phyloP scores from a whole-genome alignment of 1,284 basidiomycete genomes.

The Rugosomyces carneus region DNA sequence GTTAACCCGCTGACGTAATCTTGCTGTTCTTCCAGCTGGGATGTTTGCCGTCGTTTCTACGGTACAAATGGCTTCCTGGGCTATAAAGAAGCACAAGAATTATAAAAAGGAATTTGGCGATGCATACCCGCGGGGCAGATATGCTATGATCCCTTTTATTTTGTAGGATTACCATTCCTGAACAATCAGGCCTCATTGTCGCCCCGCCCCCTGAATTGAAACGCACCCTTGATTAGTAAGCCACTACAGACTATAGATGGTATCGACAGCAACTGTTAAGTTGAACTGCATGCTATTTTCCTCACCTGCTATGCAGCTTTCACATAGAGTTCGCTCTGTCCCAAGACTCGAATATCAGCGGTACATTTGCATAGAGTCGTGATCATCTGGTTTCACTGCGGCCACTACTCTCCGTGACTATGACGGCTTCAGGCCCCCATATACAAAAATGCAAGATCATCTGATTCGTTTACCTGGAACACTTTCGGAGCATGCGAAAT shows the following conservation, averaged over 20 bases:
- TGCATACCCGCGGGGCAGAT: constrained; percentile 72
- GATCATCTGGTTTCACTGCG: neutral
- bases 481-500: neutral
- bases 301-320: too few relatives aligned
- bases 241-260: too few relatives aligned
- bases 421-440: neutral
- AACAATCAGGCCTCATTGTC: too few relatives aligned
- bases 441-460: neutral
- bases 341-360: too few relatives aligned
- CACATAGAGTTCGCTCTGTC: too few relatives aligned
- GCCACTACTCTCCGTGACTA: neutral
- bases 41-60: constrained; percentile 68
- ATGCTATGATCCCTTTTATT: constrained; percentile 78
- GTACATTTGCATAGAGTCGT: too few relatives aligned
- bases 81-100: constrained; percentile 82
- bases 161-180: constrained; percentile 23
- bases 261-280: too few relatives aligned
- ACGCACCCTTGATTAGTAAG: too few relatives aligned
- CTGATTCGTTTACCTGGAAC: neutral
- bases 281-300: too few relatives aligned
- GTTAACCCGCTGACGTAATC: constrained; percentile 1
- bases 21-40: constrained; percentile 41
- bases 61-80: constrained; percentile 84
- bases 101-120: constrained; percentile 95
- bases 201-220: too few relatives aligned